These are phyloP conservation scores for Vinca major DNA, from an alignment of 305 asterid genomes.

Conservation along the genomic window DNA sequence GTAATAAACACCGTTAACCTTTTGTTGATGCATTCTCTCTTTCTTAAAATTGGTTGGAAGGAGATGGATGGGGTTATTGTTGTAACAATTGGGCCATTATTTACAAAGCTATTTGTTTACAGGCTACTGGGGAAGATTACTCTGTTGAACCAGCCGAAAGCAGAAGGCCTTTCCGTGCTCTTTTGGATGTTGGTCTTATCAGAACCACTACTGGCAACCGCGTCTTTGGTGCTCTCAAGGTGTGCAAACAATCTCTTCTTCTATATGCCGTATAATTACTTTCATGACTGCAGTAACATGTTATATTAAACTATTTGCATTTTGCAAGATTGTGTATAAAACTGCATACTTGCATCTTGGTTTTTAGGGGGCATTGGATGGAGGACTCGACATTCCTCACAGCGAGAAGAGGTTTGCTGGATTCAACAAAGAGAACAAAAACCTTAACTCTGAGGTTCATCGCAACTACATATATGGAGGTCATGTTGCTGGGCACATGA, in stretches of 20 bases:
- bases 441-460: constrained; percentile 68
- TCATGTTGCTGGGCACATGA: constrained; percentile 77
- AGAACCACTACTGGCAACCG: constrained; percentile 88
- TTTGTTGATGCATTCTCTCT: neutral
- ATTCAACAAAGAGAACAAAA: constrained; percentile 54
- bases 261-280: neutral
- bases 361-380: constrained; percentile 78
- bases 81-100: neutral
- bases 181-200: constrained; percentile 82
- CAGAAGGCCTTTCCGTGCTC: constrained; percentile 98
- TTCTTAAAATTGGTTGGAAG: neutral
- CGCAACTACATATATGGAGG: constrained; percentile 85
- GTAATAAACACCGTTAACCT: constrained; percentile 21
- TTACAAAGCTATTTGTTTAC: constrained; percentile 6
- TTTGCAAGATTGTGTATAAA: neutral
- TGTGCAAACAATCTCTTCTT: constrained; percentile 6
- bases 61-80: neutral
- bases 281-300: neutral
- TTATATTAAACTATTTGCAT: neutral
- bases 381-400: constrained; percentile 83
- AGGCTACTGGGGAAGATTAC: constrained; percentile 94
- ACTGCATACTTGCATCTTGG: neutral
- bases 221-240: constrained; percentile 88
- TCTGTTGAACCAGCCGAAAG: constrained; percentile 82
- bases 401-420: constrained; percentile 90